Conservation (phyloP, 1,284 basidiomycete species). For the Puccinia polysora region DNA sequence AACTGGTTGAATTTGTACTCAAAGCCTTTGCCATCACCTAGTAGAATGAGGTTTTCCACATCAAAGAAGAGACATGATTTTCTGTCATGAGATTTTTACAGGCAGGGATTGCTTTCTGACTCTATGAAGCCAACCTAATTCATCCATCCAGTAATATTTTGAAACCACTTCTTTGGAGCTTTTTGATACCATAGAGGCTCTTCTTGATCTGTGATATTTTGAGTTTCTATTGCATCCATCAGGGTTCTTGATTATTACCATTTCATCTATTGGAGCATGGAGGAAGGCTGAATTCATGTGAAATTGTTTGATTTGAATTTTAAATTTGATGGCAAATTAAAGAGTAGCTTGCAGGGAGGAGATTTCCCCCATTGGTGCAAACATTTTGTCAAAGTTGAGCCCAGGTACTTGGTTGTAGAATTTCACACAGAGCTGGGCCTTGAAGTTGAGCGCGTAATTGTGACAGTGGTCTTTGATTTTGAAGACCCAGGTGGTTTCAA, state of each 20-base stretch:
- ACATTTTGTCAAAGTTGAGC: neutral
- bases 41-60: neutral
- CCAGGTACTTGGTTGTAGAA: neutral
- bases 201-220: neutral
- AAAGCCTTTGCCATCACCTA: neutral
- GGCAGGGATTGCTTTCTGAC: neutral
- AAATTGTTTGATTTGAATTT: neutral
- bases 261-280: neutral
- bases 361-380: neutral
- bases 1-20: neutral
- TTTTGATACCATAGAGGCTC: neutral
- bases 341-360: neutral
- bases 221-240: neutral
- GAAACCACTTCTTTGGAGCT: neutral
- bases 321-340: neutral
- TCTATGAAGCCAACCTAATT: neutral
- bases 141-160: neutral
- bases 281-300: neutral
- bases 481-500: neutral
- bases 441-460: neutral
- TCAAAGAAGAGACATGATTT: neutral
- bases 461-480: neutral
- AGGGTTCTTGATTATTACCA: neutral
- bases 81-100: neutral
- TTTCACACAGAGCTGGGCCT: neutral